Evolutionary conservation across 768 basidiomycete species (phyloP), one percentile per base, ranked within the genome.

Genomic region (Rhodocollybia butyracea): DNA sequence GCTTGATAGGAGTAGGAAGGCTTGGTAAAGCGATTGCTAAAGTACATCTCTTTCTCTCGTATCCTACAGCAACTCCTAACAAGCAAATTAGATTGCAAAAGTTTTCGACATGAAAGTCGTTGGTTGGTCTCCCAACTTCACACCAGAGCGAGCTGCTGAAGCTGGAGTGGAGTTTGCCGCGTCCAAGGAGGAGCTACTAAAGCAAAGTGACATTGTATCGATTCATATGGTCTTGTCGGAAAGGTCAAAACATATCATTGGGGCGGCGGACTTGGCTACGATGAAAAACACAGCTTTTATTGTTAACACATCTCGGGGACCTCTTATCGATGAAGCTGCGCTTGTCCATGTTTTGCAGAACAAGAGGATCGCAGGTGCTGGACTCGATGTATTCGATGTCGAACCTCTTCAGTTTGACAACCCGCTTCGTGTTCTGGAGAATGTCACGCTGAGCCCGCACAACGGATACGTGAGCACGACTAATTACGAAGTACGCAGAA

Each of bases 281-380:
- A 76, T 90, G 78, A 85, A 85, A 62, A 68, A 76, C 0, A 73
- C 79, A 2, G 77, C 84, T 0, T 75, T 83, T 61, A 71, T 88
- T 53, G 76, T 88, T 63, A 90, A 88, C 62, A 86, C 86, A 1
- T 82, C 82, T 2, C 68, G 86, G 52, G 87, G 88, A 0, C 84
- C 84, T 2, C 64, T 89, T 19, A 77, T 89, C 4, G 80, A 88
- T 52, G 86, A 87, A 60, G 59, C 48, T 0, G 86, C 79, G 0
- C 63, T 89, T 31, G 56, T 87, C 8, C 66, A 80, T 3, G 73
- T 71, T 2, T 63, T 87, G 56, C 64, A 73, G 54, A 63, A 75
- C 31, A 73, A 72, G 38, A 69, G 58, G 41, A 84, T 88, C 32
- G 75, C 76, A 2, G 86, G 83, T 0, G 85, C 80, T 0, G 86